These are phyloP conservation scores for Psophocarpus tetragonolobus DNA, from an alignment of 306 rosid genomes.

Conservation along the genomic window DNA sequence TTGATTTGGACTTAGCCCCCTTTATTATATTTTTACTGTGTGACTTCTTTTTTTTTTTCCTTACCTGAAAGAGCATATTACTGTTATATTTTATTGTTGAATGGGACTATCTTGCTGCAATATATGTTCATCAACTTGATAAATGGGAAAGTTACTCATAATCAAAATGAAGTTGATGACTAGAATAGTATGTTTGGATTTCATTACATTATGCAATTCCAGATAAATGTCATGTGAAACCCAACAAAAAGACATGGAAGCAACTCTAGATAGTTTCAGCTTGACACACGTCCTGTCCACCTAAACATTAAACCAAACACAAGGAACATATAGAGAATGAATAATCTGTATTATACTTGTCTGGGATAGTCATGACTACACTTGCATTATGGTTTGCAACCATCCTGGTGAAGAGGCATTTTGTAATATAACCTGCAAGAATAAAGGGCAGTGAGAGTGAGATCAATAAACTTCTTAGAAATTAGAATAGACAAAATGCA, in stretches of 20 bases:
- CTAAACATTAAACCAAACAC: too few species aligned
- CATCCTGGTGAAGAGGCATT: neutral
- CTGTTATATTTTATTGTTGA: neutral
- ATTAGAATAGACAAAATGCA: neutral
- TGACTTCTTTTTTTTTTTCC: neutral
- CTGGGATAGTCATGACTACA: neutral
- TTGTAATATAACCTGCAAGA: neutral
- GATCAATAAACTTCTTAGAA: constrained; percentile 2
- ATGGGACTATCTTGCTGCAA: neutral
- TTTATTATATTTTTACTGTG: neutral
- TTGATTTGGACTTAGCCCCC: neutral
- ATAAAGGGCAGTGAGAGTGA: constrained; percentile 17
- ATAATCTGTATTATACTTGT: neutral
- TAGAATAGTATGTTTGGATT: too few species aligned
- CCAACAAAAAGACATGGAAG: too few species aligned
- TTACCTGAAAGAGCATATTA: neutral
- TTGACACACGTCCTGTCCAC: too few species aligned
- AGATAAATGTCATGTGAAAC: too few species aligned
- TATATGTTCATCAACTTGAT: neutral
- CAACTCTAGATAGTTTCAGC: too few species aligned
- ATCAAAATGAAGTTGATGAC: constrained; percentile 21
- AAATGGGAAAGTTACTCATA: neutral
- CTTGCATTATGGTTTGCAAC: neutral
- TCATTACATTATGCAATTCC: too few species aligned
- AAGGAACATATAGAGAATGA: constrained; percentile 11